Evolutionary conservation across 352 stramenopile genomes (phyloP), one percentile per base, ranked within the genome.

Genomic region (Blastocystis sp.): DNA sequence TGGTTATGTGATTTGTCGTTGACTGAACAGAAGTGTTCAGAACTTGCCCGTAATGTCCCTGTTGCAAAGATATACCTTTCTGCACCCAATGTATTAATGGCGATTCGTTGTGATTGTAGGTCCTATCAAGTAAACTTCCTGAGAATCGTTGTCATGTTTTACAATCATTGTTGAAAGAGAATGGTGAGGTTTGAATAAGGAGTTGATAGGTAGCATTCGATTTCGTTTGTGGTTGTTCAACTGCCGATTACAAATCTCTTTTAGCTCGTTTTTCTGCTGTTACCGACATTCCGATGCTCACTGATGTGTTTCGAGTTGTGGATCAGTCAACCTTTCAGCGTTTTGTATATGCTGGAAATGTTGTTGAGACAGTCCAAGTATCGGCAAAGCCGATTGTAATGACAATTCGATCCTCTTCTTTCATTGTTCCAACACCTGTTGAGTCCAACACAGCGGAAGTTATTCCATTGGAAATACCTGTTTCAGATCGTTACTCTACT

Each of bases 191-290:
- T 61, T 61, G 27, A 14, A n/a, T n/a, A 32, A 7, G 19, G 5
- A 32, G 3, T 32, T 61, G 19, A 61, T 7, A 83, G 39, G 85
- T 95, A 77, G 90, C 89, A 63, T 97, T 92, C 90, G 93, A 91
- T 75, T 92, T 97, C 91, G 95, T 99, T 86, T 88, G 98, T 58
- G 94, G 95, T 74, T 92, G 96, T 0, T 93, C 92, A 61, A 97
- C 93, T 75, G 98, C 98, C 90, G 93, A 93, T 88, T 95, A 93
- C 46, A 97, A 97, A 89, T 98, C 98, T 89, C 97, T 97, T 88
- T 88, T 98, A 56, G 95, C 95, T 21, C 93, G 97, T 42, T 91
- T 96, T 39, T 96, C 94, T 14, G 96, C 96, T 46, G 93, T 96
- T 89, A 90, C 98, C 24, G 94, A 98, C 88, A 91, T 95, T 2